Evolutionary conservation across 345 rosid genomes (phyloP), one percentile per base, ranked within the genome.

Genomic region (Aegle marmelos): DNA sequence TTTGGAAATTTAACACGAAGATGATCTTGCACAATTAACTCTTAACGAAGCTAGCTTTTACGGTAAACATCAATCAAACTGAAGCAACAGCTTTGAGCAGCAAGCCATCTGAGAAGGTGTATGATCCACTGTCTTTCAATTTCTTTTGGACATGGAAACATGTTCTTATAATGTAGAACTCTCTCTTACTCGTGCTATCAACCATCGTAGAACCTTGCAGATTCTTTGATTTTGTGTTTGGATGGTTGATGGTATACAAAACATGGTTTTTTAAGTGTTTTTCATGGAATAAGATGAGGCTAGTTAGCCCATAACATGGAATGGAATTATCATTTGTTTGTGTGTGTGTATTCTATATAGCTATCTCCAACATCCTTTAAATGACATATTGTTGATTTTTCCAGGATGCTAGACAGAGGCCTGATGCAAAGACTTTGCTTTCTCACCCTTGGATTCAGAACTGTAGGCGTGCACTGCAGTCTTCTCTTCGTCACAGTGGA

Each of bases 401-500:
- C 61, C 87, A 97, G 99, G 99, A 97, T 90, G 92, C 99, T 69
- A 90, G 98, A 72, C 94, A 93, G 85, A 89, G 99, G 85, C 98
- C 99, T 68, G 99, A 97, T 91, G 99, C 99, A 70, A 94, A 97
- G 86, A 91, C 98, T n/a, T 78, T 97, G 74, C 98, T 97, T 79
- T 97, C 98, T 82, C 99, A 97, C 83, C 93, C 98, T 81, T 97
- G 99, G 99, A 94, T 97, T 86, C 91, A 85, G 76, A 94, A 93
- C 76, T 91, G 86, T 80, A 88, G 93, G 82, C 94, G 94, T 70
- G 95, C 91, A 57, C 88, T 94, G 82, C 97, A 94, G 83, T 91
- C 99, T 83, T 87, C 97, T 85, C 86, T 94, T 76, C 92, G 97
- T 68, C 94, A 91, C 73, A 93, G 89, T 85, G 95, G 91, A 79